Evolutionary conservation across 2,329 filamentous ascomycete species (phyloP).

Genomic region (Neonectria neomacrospora): DNA sequence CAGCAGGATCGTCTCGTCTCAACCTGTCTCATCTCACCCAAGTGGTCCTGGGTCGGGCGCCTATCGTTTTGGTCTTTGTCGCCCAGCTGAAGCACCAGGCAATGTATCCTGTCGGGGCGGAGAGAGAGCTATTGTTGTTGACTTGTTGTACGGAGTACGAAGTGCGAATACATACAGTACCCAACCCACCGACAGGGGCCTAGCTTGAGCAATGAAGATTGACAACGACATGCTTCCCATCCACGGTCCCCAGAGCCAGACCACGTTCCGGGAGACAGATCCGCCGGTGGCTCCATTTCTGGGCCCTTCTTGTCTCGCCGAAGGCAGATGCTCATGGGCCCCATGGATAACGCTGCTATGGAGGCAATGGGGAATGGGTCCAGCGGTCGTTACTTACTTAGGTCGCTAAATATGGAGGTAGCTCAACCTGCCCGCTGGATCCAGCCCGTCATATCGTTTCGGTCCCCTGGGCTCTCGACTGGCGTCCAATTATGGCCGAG

Average conservation of each 20-base stretch:
- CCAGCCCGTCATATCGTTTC: slow-evolving; percentile 43
- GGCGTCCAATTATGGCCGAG: slow-evolving; percentile 37
- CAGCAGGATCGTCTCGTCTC: slow-evolving; percentile 12
- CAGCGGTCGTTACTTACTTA: slow-evolving; percentile 31
- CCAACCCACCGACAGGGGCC: slow-evolving; percentile 6
- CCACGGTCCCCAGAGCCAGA: slow-evolving; percentile 16
- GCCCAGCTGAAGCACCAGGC: slow-evolving; percentile 7
- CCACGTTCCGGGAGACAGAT: slow-evolving; percentile 42
- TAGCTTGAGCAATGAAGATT: slow-evolving; percentile 4
- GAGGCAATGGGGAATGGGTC: slow-evolving; percentile 22
- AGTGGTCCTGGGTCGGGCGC: slow-evolving; percentile 1
- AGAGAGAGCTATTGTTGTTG: background rate
- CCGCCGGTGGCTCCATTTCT: slow-evolving; percentile 43
- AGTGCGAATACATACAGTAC: background rate
- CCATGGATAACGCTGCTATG: slow-evolving; percentile 28
- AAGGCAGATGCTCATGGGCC: slow-evolving; percentile 24
- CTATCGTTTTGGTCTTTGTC: slow-evolving; percentile 7
- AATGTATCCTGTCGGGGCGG: slow-evolving; percentile 21
- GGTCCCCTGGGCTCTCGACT: slow-evolving; percentile 39
- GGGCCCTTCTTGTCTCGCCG: slow-evolving; percentile 40
- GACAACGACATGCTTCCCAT: slow-evolving; percentile 13
- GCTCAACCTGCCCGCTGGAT: slow-evolving; percentile 46
- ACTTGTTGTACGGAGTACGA: background rate
- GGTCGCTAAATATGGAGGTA: slow-evolving; percentile 39
- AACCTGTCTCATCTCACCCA: slow-evolving; percentile 17